Base-by-base conservation (phyloP, 495 filamentous ascomycete genomes). In the Pyrenula aspistea region DNA sequence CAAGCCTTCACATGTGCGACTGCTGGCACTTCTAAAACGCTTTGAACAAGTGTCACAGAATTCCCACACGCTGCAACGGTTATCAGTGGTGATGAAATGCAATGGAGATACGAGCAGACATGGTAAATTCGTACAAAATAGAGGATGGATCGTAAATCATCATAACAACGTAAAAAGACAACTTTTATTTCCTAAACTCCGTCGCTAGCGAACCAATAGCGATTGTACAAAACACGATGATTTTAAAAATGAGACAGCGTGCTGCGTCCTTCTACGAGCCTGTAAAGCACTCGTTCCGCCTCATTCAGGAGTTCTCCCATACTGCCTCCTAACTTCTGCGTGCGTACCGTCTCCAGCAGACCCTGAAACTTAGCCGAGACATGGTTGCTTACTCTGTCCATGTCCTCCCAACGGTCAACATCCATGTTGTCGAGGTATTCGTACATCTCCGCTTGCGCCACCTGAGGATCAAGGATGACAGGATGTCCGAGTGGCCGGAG, bases 281-380 rank as follows among this genome's bases (percentile, higher is more conserved):
- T 49, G 51, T 51, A 54, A 23, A 63, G 57, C 23, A 63, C 61
- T 49, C 56, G 48, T 12, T 59, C 57, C 25, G 53, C 61, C 60
- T 61, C 59, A 57, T 61, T 59, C 31, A 63, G 49, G 12, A 63
- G 42, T 4, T 59, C 61, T 36, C 62, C 62, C 22, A 60, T 49
- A n/a, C 56, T 51, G 47, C 50, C 48, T 15, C 53, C 50, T 21
- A 53, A 23, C 21, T 56, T 36, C 55, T 24, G 52, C 15, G n/a
- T 10, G 24, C 58, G 24, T 20, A 57, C 58, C 21, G 15, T 23
- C 31, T 60, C 58, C 10, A 60, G 21, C 47, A 60, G 24, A 21
- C 62, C 52, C 53, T 51, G 10, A 42, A 57, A 49, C 22, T 54
- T 2, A 19, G 50, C 23, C 22, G 11, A 22, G 53, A 54, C 23